These are phyloP conservation scores for Letharia lupina DNA, from an alignment of 495 filamentous ascomycete species.

Conservation along the genomic window DNA sequence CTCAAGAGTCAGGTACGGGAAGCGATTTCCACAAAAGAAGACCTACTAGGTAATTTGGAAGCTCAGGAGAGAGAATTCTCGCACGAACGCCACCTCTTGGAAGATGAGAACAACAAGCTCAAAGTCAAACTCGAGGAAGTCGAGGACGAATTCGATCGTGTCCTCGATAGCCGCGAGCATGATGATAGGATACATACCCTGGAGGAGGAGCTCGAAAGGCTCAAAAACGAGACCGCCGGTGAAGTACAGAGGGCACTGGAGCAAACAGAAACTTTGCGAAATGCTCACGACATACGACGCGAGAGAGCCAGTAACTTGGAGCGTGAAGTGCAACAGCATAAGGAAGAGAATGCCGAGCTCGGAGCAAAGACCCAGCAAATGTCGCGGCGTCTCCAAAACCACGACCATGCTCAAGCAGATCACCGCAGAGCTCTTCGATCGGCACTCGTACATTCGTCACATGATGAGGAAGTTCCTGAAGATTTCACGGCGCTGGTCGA, in stretches of 20 bases:
- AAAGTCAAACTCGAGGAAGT: slow-evolving; percentile 72
- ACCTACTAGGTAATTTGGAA: slow-evolving; percentile 90
- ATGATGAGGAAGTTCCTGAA: slow-evolving; percentile 45
- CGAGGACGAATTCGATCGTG: slow-evolving; percentile 81
- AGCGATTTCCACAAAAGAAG: slow-evolving; percentile 81
- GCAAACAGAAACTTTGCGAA: slow-evolving; percentile 47
- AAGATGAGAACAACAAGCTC: slow-evolving; percentile 65
- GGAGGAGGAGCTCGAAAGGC: slow-evolving; percentile 58
- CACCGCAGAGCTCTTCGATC: slow-evolving; percentile 49
- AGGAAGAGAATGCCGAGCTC: slow-evolving; percentile 43
- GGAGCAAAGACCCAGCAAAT: slow-evolving; percentile 42
- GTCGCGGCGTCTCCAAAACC: slow-evolving; percentile 37
- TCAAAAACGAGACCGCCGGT: slow-evolving; percentile 48
- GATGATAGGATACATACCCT: slow-evolving; percentile 63
- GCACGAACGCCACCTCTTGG: slow-evolving; percentile 69
- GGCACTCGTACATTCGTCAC: slow-evolving; percentile 53
- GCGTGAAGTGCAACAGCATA: slow-evolving; percentile 42
- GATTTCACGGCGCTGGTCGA: slow-evolving; percentile 54
- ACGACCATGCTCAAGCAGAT: slow-evolving; percentile 43
- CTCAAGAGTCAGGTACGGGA: slow-evolving; percentile 46
- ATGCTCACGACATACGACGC: slow-evolving; percentile 46
- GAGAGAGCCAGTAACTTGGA: slow-evolving; percentile 47
- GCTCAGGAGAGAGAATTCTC: slow-evolving; percentile 82
- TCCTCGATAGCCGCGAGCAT: slow-evolving; percentile 73
- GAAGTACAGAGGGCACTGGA: slow-evolving; percentile 48